Conservation (phyloP, 139 green algal species). For the Chlorella sp. region DNA sequence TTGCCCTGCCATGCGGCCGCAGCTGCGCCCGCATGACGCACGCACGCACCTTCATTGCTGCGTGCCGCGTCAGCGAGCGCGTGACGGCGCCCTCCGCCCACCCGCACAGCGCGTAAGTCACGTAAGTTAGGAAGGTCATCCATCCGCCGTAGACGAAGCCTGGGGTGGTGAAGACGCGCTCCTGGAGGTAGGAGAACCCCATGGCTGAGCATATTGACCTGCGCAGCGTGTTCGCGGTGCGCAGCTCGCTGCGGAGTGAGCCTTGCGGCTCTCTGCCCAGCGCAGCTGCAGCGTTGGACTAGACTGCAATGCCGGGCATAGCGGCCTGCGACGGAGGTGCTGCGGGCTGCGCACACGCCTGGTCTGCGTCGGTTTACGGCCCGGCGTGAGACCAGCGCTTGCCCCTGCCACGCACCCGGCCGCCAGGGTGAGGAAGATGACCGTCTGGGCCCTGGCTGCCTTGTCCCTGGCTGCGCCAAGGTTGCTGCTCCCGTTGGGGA, state of each 20-base stretch:
- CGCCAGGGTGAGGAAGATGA: not conserved
- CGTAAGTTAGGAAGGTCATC: slow-evolving; percentile 59
- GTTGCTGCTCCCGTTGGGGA: no score
- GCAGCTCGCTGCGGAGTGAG: not conserved
- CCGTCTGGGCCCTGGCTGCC: no score
- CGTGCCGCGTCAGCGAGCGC: slow-evolving; percentile 24
- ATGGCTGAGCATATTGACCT: slow-evolving; percentile 32
- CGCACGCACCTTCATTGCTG: slow-evolving; percentile 20
- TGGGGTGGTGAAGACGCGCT: slow-evolving; percentile 52
- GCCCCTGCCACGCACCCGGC: not conserved
- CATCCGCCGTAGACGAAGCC: slow-evolving; percentile 55
- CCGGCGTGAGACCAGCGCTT: not conserved
- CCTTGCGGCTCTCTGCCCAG: not conserved
- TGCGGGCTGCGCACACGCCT: not conserved
- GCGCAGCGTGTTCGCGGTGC: not conserved
- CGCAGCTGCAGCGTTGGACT: not conserved
- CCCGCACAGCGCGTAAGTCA: slow-evolving; percentile 43
- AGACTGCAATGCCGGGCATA: not conserved
- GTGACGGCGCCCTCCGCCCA: slow-evolving; percentile 29
- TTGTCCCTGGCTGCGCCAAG: no score
- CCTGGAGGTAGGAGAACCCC: slow-evolving; percentile 52
- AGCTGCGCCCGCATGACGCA: not conserved
- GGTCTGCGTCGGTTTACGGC: not conserved
- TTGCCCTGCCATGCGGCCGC: not conserved
- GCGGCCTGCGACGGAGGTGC: not conserved